phyloP scores from a whole-genome alignment of 495 filamentous ascomycete species.

The Aspergillus asperescens region DNA sequence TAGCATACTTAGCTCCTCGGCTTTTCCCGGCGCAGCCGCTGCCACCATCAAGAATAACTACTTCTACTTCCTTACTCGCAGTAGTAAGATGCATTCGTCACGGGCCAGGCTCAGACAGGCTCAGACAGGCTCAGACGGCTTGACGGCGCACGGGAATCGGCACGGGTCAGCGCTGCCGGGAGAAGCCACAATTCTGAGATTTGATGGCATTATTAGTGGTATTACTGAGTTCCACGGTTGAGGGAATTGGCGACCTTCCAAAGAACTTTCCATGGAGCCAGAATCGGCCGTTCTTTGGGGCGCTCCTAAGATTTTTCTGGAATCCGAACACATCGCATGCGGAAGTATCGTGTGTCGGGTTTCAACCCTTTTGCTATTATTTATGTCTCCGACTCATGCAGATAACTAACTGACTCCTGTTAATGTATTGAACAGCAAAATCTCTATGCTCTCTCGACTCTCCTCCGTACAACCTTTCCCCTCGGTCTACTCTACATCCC shows the following conservation, averaged over 20 bases:
- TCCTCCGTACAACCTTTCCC: too few species aligned
- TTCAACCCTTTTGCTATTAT: background rate
- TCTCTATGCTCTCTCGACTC: too few species aligned
- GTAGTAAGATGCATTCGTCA: too few species aligned
- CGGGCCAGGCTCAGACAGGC: too few species aligned
- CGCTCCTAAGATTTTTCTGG: background rate
- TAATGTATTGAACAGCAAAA: too few species aligned
- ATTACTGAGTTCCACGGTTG: background rate
- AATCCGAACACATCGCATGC: background rate
- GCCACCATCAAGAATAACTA: too few species aligned
- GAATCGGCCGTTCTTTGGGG: background rate
- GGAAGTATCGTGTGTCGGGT: background rate
- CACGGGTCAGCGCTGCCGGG: conserved; percentile 5
- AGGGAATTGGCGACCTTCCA: background rate
- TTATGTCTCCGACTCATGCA: too few species aligned
- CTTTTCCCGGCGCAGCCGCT: too few species aligned
- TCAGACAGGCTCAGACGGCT: conserved; percentile 5
- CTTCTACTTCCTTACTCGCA: too few species aligned
- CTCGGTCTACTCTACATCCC: too few species aligned
- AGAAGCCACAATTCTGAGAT: too few species aligned
- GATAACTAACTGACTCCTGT: background rate
- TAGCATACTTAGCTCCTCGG: too few species aligned
- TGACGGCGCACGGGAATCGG: conserved; percentile 18
- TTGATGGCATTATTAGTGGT: background rate
- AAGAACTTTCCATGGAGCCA: conserved; percentile 1